phyloP scores from a whole-genome alignment of 768 basidiomycete genomes.

The Floccularia luteovirens region DNA sequence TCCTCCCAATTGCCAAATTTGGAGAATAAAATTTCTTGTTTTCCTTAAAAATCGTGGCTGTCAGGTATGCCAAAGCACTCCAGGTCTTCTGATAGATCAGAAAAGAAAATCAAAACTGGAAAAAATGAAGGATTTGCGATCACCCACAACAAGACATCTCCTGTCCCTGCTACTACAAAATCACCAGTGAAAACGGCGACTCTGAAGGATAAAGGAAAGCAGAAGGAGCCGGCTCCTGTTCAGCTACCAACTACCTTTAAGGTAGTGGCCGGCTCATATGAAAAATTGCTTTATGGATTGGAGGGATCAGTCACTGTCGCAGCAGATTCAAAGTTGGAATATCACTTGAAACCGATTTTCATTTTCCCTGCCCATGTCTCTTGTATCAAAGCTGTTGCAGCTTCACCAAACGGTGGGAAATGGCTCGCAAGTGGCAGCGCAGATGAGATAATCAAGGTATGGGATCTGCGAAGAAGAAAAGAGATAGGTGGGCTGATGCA shows the following conservation, averaged over 20 bases:
- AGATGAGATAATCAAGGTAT: slow-evolving; percentile 96
- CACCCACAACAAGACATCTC: too few relatives aligned
- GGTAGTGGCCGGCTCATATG: slow-evolving; percentile 89
- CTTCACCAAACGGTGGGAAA: slow-evolving; percentile 85
- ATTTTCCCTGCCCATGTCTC: slow-evolving; percentile 97
- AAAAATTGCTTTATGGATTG: slow-evolving; percentile 91
- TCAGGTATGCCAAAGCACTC: too few relatives aligned
- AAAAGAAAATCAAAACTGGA: too few relatives aligned
- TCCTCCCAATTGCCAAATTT: too few relatives aligned
- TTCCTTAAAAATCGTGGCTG: too few relatives aligned
- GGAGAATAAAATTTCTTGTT: too few relatives aligned
- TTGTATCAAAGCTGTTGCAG: slow-evolving; percentile 85
- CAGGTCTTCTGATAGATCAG: too few relatives aligned
- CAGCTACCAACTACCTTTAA: slow-evolving; percentile 70
- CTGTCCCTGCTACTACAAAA: too few relatives aligned
- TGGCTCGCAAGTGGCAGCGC: slow-evolving; percentile 94
- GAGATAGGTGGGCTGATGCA: slow-evolving; percentile 95
- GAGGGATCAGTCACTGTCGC: slow-evolving; percentile 47
- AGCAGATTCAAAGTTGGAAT: slow-evolving; percentile 21
- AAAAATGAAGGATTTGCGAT: too few relatives aligned
- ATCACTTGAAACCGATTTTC: slow-evolving; percentile 71
- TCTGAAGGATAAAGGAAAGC: too few relatives aligned
- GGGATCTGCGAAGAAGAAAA: slow-evolving; percentile 88
- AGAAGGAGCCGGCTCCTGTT: too few relatives aligned
- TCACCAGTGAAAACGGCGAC: too few relatives aligned